These are phyloP conservation scores for Epichloe gansuensis DNA, from an alignment of 2,329 filamentous ascomycete genomes.

Conservation along the genomic window DNA sequence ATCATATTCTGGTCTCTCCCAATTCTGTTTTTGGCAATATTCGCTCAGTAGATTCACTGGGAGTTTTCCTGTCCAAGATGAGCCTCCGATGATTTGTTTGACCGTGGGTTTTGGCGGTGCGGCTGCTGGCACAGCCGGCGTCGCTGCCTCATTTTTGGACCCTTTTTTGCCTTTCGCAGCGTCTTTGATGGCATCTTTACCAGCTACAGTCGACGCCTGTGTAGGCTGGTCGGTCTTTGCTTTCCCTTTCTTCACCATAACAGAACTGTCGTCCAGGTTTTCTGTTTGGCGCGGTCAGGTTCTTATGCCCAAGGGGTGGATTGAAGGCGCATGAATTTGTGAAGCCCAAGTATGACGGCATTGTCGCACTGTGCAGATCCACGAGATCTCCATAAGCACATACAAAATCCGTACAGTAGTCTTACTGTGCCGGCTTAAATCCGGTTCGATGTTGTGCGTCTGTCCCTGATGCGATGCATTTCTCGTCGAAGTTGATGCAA, in stretches of 20 bases:
- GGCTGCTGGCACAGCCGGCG: conserved; percentile 20
- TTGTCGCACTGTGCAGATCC: conserved; percentile 1
- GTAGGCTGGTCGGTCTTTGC: conserved; percentile 31
- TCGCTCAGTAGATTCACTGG: conserved; percentile 88
- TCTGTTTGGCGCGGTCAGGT: background rate
- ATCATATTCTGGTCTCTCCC: conserved; percentile 87
- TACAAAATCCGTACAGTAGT: background rate
- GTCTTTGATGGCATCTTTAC: conserved; percentile 44
- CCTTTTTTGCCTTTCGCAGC: conserved; percentile 32
- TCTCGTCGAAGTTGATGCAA: background rate
- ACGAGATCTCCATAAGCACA: background rate
- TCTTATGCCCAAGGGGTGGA: background rate
- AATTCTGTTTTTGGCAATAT: conserved; percentile 90
- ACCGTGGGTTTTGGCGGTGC: conserved; percentile 48
- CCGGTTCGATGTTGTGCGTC: background rate
- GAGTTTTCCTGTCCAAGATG: conserved; percentile 94
- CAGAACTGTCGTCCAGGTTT: background rate
- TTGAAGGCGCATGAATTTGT: background rate
- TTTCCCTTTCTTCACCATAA: conserved; percentile 42
- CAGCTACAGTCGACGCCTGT: conserved; percentile 27
- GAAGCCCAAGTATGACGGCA: no score
- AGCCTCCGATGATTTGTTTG: conserved; percentile 79
- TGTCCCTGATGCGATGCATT: background rate
- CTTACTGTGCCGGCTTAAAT: background rate
- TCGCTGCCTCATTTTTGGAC: conserved; percentile 18